These are phyloP conservation scores for Rhizopus arrhizus DNA, from an alignment of 371 early-diverging fungal species.

Conservation along the genomic window DNA sequence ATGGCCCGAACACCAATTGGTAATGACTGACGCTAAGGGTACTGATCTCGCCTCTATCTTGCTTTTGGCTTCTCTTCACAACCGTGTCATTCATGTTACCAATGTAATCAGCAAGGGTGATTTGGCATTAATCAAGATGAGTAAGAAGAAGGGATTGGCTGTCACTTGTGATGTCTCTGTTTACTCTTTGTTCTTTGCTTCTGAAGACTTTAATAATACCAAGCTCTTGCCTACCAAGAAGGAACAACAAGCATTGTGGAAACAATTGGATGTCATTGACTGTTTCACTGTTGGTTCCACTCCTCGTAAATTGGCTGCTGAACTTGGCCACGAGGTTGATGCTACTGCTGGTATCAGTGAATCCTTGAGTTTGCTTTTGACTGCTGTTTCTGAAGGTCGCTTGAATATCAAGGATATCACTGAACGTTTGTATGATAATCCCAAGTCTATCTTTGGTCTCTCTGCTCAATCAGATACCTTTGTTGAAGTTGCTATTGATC, in stretches of 20 bases:
- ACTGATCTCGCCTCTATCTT: constrained; percentile 88
- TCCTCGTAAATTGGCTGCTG: constrained; percentile 62
- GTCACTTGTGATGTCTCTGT: constrained; percentile 92
- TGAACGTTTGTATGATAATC: constrained; percentile 78
- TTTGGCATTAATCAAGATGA: constrained; percentile 79
- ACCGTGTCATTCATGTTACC: constrained; percentile 85
- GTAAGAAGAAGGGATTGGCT: constrained; percentile 82
- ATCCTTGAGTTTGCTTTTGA: constrained; percentile 80
- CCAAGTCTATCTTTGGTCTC: constrained; percentile 85
- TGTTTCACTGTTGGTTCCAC: constrained; percentile 84
- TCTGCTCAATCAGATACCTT: constrained; percentile 87
- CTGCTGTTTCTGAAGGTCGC: constrained; percentile 80
- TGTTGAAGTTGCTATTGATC: constrained; percentile 82
- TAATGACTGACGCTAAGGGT: constrained; percentile 86
- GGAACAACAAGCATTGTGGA: constrained; percentile 79
- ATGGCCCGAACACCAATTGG: constrained; percentile 74
- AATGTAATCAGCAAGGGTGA: constrained; percentile 79
- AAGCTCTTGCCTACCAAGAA: constrained; percentile 52
- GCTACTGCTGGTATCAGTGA: constrained; percentile 68
- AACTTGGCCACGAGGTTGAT: constrained; percentile 46
- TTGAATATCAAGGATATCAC: constrained; percentile 81
- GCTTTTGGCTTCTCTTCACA: constrained; percentile 81
- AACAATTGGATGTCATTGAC: constrained; percentile 78
- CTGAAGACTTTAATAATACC: constrained; percentile 49
- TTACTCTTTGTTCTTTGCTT: constrained; percentile 76